A percentile compares a stretch with the other conserved stretches of the same genome.
These are phyloP conservation scores for Thielaviopsis cerberus DNA, from an alignment of 2,329 filamentous ascomycete genomes.

Conservation along the genomic window DNA sequence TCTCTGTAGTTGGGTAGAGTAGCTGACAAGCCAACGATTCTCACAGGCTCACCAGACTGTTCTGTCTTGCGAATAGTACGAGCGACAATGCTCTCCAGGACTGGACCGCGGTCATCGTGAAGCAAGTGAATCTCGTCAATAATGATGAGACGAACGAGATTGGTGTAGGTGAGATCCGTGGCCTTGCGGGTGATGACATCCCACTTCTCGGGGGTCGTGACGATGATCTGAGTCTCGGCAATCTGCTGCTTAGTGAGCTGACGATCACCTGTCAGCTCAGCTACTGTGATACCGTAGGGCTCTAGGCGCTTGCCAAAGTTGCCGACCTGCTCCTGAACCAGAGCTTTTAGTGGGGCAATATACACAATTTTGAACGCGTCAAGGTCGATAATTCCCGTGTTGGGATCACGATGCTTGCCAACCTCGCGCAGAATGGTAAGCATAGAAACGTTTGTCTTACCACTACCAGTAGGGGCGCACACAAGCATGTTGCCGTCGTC, in stretches of 20 bases:
- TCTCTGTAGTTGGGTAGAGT: slow-evolving; percentile 93
- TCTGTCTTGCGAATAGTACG: slow-evolving; percentile 84
- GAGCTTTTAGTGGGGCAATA: slow-evolving; percentile 83
- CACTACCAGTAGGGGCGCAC: slow-evolving; percentile 89
- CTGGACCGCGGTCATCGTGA: slow-evolving; percentile 90
- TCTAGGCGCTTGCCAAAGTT: slow-evolving; percentile 88
- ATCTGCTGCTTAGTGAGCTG: slow-evolving; percentile 98
- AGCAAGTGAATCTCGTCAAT: slow-evolving; percentile 97
- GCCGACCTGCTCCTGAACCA: slow-evolving; percentile 94
- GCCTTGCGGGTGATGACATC: slow-evolving; percentile 97
- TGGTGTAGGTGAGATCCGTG: slow-evolving; percentile 90
- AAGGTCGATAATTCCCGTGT: slow-evolving; percentile 83
- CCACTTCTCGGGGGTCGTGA: slow-evolving; percentile 97
- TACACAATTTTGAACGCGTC: slow-evolving; percentile 98
- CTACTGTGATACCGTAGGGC: slow-evolving; percentile 76
- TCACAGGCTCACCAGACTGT: slow-evolving; percentile 82
- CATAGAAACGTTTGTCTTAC: slow-evolving; percentile 98
- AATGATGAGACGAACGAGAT: slow-evolving; percentile 84
- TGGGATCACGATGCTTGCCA: slow-evolving; percentile 76
- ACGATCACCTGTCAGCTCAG: slow-evolving; percentile 92
- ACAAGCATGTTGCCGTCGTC: slow-evolving; percentile 96
- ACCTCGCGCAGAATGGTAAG: slow-evolving; percentile 88
- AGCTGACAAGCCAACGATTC: slow-evolving; percentile 79
- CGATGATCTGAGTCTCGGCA: slow-evolving; percentile 90
- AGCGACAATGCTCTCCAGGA: slow-evolving; percentile 90